Evolutionary conservation across 2,329 filamentous ascomycete species (phyloP).

Genomic region (Metarhizium brunneum): DNA sequence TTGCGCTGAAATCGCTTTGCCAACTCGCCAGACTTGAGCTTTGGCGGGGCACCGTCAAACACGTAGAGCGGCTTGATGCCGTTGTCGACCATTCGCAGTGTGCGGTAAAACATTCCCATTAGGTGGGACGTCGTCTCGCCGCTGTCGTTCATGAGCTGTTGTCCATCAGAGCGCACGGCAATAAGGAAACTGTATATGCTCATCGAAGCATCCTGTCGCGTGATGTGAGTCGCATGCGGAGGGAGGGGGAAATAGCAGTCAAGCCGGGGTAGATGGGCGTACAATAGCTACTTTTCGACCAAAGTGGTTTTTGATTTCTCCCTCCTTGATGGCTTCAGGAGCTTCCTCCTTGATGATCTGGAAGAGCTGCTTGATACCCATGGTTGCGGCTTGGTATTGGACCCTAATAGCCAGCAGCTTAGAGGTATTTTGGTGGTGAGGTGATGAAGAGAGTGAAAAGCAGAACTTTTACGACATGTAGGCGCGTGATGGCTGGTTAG

Average conservation of each 20-base stretch:
- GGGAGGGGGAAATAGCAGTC: background rate
- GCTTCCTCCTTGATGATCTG: slow-evolving; percentile 83
- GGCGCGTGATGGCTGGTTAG: background rate
- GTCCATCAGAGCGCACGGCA: slow-evolving; percentile 90
- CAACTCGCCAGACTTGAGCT: slow-evolving; percentile 93
- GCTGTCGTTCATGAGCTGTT: slow-evolving; percentile 89
- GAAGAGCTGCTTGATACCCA: slow-evolving; percentile 66
- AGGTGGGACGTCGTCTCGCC: slow-evolving; percentile 96
- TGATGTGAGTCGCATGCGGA: background rate
- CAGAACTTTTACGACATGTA: background rate
- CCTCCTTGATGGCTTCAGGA: slow-evolving; percentile 89
- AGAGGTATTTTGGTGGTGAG: background rate
- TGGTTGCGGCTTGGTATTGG: slow-evolving; percentile 21
- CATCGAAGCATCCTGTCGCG: slow-evolving; percentile 58
- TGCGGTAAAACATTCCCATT: slow-evolving; percentile 99
- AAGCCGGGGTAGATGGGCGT: slow-evolving; percentile 28
- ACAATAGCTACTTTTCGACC: slow-evolving; percentile 97
- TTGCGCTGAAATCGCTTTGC: slow-evolving; percentile 95
- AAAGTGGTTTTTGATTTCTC: slow-evolving; percentile 98
- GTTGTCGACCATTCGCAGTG: slow-evolving; percentile 94
- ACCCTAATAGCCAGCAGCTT: background rate
- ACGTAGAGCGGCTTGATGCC: slow-evolving; percentile 98
- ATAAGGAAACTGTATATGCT: slow-evolving; percentile 98
- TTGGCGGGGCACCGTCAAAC: slow-evolving; percentile 93
- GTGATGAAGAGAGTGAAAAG: background rate